phyloP scores from a whole-genome alignment of 495 filamentous ascomycete genomes.

The Lophiotrema nucula region DNA sequence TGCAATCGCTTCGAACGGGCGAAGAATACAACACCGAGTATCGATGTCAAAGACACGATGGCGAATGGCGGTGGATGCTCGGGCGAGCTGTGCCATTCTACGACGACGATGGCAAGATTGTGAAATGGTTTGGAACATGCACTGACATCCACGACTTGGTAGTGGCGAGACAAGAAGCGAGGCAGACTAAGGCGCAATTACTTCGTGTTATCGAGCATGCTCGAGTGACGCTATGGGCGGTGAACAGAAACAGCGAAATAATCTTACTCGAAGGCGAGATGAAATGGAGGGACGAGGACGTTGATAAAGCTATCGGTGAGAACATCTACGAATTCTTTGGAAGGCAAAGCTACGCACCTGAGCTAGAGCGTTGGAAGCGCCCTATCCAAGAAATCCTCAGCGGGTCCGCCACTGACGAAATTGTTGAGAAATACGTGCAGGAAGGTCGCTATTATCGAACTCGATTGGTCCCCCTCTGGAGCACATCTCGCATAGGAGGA shows the following conservation, averaged over 20 bases:
- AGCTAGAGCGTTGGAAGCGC: slow-evolving; percentile 42
- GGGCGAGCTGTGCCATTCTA: slow-evolving; percentile 61
- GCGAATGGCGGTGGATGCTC: slow-evolving; percentile 71
- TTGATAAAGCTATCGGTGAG: slow-evolving; percentile 48
- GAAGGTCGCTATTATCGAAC: slow-evolving; percentile 61
- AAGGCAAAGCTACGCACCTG: slow-evolving; percentile 29
- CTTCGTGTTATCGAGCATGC: slow-evolving; percentile 67
- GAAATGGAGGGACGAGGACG: slow-evolving; percentile 47
- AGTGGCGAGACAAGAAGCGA: slow-evolving; percentile 58
- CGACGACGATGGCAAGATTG: slow-evolving; percentile 59
- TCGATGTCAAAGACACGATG: slow-evolving; percentile 59
- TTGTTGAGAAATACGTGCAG: slow-evolving; percentile 52
- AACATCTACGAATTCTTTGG: slow-evolving; percentile 60
- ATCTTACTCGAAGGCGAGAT: slow-evolving; percentile 63
- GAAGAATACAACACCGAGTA: slow-evolving; percentile 66
- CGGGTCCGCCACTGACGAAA: slow-evolving; percentile 51
- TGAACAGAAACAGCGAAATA: slow-evolving; percentile 56
- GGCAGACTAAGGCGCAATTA: slow-evolving; percentile 60
- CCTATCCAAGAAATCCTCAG: slow-evolving; percentile 59
- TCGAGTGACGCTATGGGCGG: slow-evolving; percentile 65
- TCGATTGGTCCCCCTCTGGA: slow-evolving; percentile 59
- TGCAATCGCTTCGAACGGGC: slow-evolving; percentile 59
- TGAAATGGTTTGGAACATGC: slow-evolving; percentile 73
- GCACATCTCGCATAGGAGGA: slow-evolving; percentile 46
- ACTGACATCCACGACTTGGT: slow-evolving; percentile 67